Percentiles rank a stretch among this genome's conserved stretches.
These are phyloP conservation scores for thale cress (Arabidopsis thaliana) DNA, from an alignment of 345 rosid species.

Conservation along the genomic window TAIR10.1 NC_003070.9:7129501-7130000, in stretches of 20 bases:
- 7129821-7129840: constrained; percentile 91
- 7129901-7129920: constrained; percentile 22
- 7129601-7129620: not conserved
- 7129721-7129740: not conserved
- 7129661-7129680: not conserved
- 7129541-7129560: not conserved
- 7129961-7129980: constrained; percentile 98
- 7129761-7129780: constrained; percentile 55
- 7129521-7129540: not conserved
- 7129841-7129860: not conserved
- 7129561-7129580: not conserved
- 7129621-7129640: not conserved
- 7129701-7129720: not conserved
- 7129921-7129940: constrained; percentile 98
- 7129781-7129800: constrained; percentile 96
- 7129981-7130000: constrained; percentile 83
- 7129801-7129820: constrained; percentile 95
- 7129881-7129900: not conserved
- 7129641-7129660: not conserved
- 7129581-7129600: not conserved
- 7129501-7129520: not conserved
- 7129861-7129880: constrained; percentile 12
- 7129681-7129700: too few relatives aligned
- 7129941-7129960: constrained; percentile 99
- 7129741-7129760: constrained; percentile 14